Evolutionary conservation across 257 asterid species (phyloP).

Genomic region (Scutellaria barbata): DNA sequence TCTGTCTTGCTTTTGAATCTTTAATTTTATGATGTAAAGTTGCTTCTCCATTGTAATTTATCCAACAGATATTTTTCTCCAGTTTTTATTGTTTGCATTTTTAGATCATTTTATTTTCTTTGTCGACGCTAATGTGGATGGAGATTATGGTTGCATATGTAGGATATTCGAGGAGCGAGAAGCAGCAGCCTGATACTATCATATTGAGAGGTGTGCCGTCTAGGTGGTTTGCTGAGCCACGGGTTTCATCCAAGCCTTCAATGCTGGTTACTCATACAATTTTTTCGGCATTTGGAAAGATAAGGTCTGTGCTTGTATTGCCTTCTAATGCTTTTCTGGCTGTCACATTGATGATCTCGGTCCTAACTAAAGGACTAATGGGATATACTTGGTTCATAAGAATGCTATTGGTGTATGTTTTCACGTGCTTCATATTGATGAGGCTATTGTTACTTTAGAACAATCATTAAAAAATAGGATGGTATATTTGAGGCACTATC

Average conservation of each 20-base stretch:
- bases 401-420: conserved; percentile 1
- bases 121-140: neutral
- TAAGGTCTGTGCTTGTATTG: conserved; percentile 55
- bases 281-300: conserved; percentile 80
- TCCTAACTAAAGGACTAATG: conserved; percentile 18
- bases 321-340: conserved; percentile 25
- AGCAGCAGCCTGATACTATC: conserved; percentile 85
- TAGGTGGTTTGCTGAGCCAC: conserved; percentile 95
- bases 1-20: conserved; percentile 3
- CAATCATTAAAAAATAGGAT: neutral
- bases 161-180: conserved; percentile 68
- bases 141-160: conserved; percentile 22
- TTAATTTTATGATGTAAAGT: conserved; percentile 22
- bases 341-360: conserved; percentile 20
- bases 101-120: neutral
- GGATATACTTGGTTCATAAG: conserved; percentile 1
- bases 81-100: neutral
- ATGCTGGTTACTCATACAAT: conserved; percentile 94
- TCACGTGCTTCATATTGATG: neutral
- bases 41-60: neutral
- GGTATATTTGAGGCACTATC: neutral
- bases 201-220: conserved; percentile 91
- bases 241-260: conserved; percentile 97
- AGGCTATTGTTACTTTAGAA: neutral
- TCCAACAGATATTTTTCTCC: neutral